Base-by-base conservation (phyloP, 192 early-diverging fungal species). In the Gigaspora rosea region DNA sequence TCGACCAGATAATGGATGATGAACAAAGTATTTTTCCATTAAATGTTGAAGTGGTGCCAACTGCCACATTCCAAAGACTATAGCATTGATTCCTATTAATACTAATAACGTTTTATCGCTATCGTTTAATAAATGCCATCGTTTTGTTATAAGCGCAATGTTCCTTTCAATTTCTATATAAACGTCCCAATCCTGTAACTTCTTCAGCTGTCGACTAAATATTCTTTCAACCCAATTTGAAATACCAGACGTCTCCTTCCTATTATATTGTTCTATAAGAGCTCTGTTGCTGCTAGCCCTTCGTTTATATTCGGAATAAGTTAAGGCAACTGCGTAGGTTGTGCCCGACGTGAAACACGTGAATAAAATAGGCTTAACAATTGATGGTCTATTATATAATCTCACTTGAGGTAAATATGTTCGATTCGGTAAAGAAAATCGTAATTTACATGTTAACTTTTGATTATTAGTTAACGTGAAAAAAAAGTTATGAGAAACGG, bases 41-140 rank as follows among this genome's bases (percentile, higher is more conserved):
- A 95, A 91, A 2, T 89, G 84, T 20, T 80, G 61, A 32, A 92
- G 72, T 1, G 86, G 81, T 33, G 78, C 76, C 0, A 95, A 74
- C 73, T 89, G 90, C 96, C 96, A 97, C 49, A 86, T 83, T 2
- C 75, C 84, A 86, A 93, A 94, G 18, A 96, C 90, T n/a, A 86
- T 81, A 1, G 85, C 78, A 65, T 95, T 94, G 69, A 94, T 41
- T n/a, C 83, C 93, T 8, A 91, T 90, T 20, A 96, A 82, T 32
- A 70, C 64, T 46, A 68, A 81, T 32, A 86, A 82, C 59, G 78
- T 83, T 71, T 76, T 80, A 67, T 78, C 76, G 15, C 69, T 78
- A 71, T 58, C 82, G 67, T 8, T 78, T 52, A 59, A 78, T 16
- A 15, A 80, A 36, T 52, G 74, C 85, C 83, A 86, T 74, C 78